phyloP scores from a whole-genome alignment of 495 filamentous ascomycete species.

The Aspergillus sparsus region DNA sequence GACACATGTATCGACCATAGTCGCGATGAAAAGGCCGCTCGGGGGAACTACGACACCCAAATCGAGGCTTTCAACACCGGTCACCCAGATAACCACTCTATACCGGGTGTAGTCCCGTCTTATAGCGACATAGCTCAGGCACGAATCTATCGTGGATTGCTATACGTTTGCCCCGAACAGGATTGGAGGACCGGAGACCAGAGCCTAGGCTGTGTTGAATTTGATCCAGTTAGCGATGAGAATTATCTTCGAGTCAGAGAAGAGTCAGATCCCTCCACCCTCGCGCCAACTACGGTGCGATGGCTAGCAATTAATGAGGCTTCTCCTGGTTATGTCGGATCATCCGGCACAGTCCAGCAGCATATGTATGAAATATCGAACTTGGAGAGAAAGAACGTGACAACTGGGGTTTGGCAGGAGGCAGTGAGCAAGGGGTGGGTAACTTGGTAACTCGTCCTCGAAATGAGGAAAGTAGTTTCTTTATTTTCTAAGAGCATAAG shows the following conservation, averaged over 20 bases:
- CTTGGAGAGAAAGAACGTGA: slow-evolving; percentile 1
- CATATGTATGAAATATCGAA: not conserved
- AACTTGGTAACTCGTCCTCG: not conserved
- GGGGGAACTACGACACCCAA: not conserved
- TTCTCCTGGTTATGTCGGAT: not conserved
- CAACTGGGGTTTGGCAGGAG: not conserved
- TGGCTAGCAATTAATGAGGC: not conserved
- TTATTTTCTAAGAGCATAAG: too few species aligned
- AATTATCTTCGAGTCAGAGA: too few species aligned
- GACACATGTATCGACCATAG: not conserved
- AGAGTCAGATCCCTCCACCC: slow-evolving; percentile 2
- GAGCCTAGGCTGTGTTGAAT: not conserved
- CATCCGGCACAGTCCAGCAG: not conserved
- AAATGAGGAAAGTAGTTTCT: too few species aligned
- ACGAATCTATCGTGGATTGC: not conserved
- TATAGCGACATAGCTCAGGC: not conserved
- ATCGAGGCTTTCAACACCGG: not conserved
- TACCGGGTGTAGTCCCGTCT: not conserved
- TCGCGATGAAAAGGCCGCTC: not conserved
- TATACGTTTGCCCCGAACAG: not conserved
- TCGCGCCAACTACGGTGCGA: not conserved
- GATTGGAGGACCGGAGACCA: not conserved
- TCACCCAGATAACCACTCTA: too few species aligned
- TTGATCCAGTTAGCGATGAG: not conserved
- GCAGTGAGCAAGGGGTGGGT: not conserved